These are phyloP conservation scores for Globisporangium parvum DNA, from an alignment of 352 stramenopile species.

Conservation along the genomic window DNA sequence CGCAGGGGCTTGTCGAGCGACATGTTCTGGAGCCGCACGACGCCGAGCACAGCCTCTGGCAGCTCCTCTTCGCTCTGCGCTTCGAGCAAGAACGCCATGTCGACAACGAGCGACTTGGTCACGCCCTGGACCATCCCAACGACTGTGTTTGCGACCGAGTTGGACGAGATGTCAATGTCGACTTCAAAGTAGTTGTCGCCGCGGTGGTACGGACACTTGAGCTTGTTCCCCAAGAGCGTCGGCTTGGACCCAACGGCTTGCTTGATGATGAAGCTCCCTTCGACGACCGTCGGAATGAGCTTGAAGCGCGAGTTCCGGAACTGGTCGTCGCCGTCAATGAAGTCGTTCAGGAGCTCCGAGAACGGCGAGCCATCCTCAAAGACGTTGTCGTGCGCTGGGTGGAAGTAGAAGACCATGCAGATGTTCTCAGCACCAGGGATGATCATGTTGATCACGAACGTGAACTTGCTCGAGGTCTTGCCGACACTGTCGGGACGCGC, in stretches of 20 bases:
- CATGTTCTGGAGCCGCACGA: constrained; percentile 77
- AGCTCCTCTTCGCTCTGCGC: constrained; percentile 83
- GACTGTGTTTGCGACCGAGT: constrained; percentile 87
- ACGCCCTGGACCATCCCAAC: constrained; percentile 87
- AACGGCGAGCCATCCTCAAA: constrained; percentile 87
- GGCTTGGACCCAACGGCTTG: constrained; percentile 94
- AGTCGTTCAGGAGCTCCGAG: constrained; percentile 85
- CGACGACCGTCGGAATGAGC: constrained; percentile 95
- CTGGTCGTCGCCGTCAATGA: constrained; percentile 92
- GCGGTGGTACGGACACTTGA: constrained; percentile 87
- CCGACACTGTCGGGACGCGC: constrained; percentile 65
- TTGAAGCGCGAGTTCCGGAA: constrained; percentile 98
- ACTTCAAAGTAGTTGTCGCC: constrained; percentile 94
- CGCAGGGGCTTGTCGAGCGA: constrained; percentile 73
- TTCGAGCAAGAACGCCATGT: constrained; percentile 87
- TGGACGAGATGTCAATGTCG: constrained; percentile 93
- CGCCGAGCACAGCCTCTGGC: constrained; percentile 72
- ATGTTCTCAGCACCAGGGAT: constrained; percentile 76
- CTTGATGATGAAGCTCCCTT: constrained; percentile 96
- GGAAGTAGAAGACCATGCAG: constrained; percentile 86
- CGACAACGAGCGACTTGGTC: constrained; percentile 85
- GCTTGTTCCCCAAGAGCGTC: constrained; percentile 95
- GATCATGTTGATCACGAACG: constrained; percentile 89
- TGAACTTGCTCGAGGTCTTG: constrained; percentile 70
- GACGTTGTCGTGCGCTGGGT: constrained; percentile 65